Evolutionary conservation across 352 stramenopile genomes (phyloP).

Genomic region (Phytophthora podocarpi): DNA sequence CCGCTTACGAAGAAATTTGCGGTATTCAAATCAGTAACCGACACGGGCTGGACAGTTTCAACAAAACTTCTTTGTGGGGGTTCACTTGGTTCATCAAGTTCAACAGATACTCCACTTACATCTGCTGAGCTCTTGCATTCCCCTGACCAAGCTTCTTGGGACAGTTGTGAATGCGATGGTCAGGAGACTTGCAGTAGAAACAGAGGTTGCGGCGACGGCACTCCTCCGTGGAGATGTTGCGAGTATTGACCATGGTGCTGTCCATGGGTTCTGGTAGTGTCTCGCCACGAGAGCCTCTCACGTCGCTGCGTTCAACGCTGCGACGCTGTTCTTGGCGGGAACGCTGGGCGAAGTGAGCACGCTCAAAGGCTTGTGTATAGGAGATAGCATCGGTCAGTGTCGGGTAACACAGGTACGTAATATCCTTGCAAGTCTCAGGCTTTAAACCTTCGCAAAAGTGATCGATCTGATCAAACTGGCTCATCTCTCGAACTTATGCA

Average conservation of each 20-base stretch:
- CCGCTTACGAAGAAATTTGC: too few species aligned
- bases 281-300: too few species aligned
- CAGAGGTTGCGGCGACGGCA: background rate
- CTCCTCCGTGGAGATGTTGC: background rate
- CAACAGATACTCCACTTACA: too few species aligned
- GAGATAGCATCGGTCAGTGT: background rate
- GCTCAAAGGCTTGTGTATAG: background rate
- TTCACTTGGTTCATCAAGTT: too few species aligned
- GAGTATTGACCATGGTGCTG: background rate
- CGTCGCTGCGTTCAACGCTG: background rate
- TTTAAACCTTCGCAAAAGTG: slow-evolving; percentile 13
- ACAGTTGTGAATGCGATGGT: slow-evolving; percentile 2
- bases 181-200: slow-evolving; percentile 13
- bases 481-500: too few species aligned
- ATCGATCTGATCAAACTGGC: too few species aligned
- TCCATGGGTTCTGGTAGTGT: too few species aligned
- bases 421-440: slow-evolving; percentile 5
- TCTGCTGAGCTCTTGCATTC: too few species aligned
- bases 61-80: too few species aligned
- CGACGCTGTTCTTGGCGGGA: background rate
- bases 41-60: too few species aligned
- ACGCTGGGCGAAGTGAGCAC: background rate
- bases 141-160: too few species aligned
- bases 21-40: too few species aligned
- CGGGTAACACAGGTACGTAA: slow-evolving; percentile 5